These are phyloP conservation scores for Trichoderma aggressivum DNA, from an alignment of 2,329 filamentous ascomycete genomes.

Conservation along the genomic window DNA sequence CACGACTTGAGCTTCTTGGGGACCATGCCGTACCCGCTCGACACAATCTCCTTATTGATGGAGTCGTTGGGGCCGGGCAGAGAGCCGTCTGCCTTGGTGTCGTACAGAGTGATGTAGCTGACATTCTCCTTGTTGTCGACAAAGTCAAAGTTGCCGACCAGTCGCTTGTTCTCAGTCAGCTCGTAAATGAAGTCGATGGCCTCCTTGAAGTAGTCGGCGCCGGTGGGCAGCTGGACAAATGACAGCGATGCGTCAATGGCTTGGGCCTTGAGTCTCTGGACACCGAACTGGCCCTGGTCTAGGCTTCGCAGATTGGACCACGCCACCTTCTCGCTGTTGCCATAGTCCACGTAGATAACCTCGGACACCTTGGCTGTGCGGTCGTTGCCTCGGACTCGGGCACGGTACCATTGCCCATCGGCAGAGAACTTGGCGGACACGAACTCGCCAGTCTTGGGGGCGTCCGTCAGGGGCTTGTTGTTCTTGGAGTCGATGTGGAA, in stretches of 20 bases:
- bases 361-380: conserved; percentile 84
- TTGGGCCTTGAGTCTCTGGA: conserved; percentile 80
- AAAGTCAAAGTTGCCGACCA: conserved; percentile 90
- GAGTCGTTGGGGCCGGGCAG: conserved; percentile 65
- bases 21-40: conserved; percentile 84
- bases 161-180: conserved; percentile 67
- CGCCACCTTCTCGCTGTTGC: conserved; percentile 84
- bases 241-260: conserved; percentile 83
- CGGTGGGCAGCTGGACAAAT: conserved; percentile 81
- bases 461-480: conserved; percentile 65
- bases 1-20: conserved; percentile 87
- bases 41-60: conserved; percentile 83
- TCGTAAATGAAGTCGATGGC: conserved; percentile 73
- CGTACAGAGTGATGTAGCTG: conserved; percentile 83
- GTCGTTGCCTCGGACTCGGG: conserved; percentile 86
- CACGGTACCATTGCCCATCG: conserved; percentile 93
- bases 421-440: conserved; percentile 88
- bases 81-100: conserved; percentile 61
- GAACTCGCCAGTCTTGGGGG: conserved; percentile 86
- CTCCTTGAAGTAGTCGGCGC: conserved; percentile 78
- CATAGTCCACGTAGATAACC: conserved; percentile 93
- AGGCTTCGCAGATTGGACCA: conserved; percentile 85
- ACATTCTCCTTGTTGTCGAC: conserved; percentile 74
- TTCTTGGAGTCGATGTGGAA: conserved; percentile 87
- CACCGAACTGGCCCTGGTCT: conserved; percentile 71